A percentile compares a stretch with the other conserved stretches of the same genome.
phyloP scores from a whole-genome alignment of 345 rosid species.

The Eutrema japonicum region DNA sequence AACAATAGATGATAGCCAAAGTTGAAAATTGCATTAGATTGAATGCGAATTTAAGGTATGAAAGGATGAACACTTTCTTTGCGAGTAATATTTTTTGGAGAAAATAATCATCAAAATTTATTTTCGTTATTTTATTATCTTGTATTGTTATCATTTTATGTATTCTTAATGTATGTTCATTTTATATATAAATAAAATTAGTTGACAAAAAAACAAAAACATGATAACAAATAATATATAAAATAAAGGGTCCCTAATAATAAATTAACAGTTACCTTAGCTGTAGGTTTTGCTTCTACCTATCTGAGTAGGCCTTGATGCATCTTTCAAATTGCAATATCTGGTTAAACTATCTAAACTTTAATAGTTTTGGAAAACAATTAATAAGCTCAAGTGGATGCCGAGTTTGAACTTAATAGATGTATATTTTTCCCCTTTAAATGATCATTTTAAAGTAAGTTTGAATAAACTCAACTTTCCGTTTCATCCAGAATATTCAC shows the following conservation, averaged over 20 bases:
- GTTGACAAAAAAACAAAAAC: no score
- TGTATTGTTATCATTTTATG: no score
- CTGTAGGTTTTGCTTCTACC: not conserved
- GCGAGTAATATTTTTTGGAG: no score
- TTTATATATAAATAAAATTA: no score
- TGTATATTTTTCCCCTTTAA: not conserved
- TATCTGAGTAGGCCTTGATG: slow-evolving; percentile 4
- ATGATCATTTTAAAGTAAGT: not conserved
- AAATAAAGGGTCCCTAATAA: not conserved
- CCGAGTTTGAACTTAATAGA: slow-evolving; percentile 5
- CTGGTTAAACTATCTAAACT: not conserved
- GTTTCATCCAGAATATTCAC: not conserved
- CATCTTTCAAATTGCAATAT: slow-evolving; percentile 30
- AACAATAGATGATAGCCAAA: no score
- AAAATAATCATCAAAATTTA: no score
- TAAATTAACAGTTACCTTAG: not conserved
- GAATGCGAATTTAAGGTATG: no score
- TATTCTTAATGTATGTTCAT: no score
- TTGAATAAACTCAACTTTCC: slow-evolving; percentile 7
- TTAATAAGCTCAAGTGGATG: slow-evolving; percentile 10
- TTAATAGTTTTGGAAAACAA: slow-evolving; percentile 3
- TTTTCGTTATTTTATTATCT: no score
- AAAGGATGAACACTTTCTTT: no score
- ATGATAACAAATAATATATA: not conserved
- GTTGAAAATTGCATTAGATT: no score